phyloP scores from a whole-genome alignment of 2,329 filamentous ascomycete genomes.

The Colletotrichum phormii region DNA sequence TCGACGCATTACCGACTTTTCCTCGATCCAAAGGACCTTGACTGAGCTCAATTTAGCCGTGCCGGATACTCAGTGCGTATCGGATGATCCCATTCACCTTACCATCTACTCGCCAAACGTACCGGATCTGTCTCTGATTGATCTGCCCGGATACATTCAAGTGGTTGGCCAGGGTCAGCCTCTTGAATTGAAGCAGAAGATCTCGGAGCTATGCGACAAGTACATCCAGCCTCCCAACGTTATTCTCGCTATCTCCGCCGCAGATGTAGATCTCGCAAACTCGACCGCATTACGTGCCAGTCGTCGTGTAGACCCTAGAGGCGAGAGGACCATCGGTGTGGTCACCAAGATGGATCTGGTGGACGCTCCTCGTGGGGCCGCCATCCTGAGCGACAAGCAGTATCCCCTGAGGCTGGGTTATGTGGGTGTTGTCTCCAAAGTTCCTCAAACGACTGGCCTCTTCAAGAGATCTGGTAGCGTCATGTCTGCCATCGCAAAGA shows the following conservation, averaged over 20 bases:
- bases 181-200: conserved; percentile 92
- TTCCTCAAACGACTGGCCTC: conserved; percentile 76
- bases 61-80: conserved; percentile 90
- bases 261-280: conserved; percentile 96
- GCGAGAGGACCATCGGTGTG: conserved; percentile 97
- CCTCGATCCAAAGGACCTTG: conserved; percentile 89
- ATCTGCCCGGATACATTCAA: conserved; percentile 97
- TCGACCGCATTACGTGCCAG: conserved; percentile 93
- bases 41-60: conserved; percentile 96
- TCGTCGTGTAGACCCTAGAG: conserved; percentile 89
- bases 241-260: conserved; percentile 96
- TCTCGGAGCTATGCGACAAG: conserved; percentile 95
- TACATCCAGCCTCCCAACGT: conserved; percentile 97
- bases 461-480: conserved; percentile 89
- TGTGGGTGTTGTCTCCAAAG: conserved; percentile 91
- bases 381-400: conserved; percentile 87
- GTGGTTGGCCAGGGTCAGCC: conserved; percentile 93
- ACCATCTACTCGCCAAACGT: conserved; percentile 96
- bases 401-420: conserved; percentile 96
- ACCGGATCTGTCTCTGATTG: conserved; percentile 94
- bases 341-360: conserved; percentile 99
- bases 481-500: conserved; percentile 82
- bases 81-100: conserved; percentile 95
- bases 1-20: conserved; percentile 91
- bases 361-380: conserved; percentile 80